phyloP scores from a whole-genome alignment of 2,329 filamentous ascomycete species.

The Pestalotiopsis sp. region DNA sequence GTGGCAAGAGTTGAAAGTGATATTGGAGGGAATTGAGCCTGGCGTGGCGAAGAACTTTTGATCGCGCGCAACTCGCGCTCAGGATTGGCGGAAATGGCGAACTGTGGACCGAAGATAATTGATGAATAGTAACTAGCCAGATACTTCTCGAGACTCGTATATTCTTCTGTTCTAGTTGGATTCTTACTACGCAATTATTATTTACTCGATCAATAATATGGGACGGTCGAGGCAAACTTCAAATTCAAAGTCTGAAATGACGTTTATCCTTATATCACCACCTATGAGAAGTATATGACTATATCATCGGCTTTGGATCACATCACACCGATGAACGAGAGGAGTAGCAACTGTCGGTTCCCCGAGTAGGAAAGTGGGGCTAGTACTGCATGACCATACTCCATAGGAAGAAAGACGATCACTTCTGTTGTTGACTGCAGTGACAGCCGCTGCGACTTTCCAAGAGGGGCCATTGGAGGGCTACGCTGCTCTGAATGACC shows the following conservation, averaged over 20 bases:
- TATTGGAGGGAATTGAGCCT: slow-evolving; percentile 44
- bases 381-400: neutral
- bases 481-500: neutral
- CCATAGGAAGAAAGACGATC: neutral
- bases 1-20: slow-evolving; percentile 44
- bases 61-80: neutral
- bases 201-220: too few species aligned
- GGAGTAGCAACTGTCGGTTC: neutral
- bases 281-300: too few species aligned
- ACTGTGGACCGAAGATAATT: too few species aligned
- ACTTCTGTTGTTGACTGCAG: neutral
- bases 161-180: too few species aligned
- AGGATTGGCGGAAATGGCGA: neutral
- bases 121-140: too few species aligned
- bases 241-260: too few species aligned
- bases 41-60: slow-evolving; percentile 25
- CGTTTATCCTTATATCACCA: too few species aligned
- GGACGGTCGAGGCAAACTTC: too few species aligned
- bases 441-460: neutral
- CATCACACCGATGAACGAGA: too few species aligned
- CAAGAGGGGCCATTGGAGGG: neutral
- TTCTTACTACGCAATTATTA: too few species aligned
- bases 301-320: too few species aligned
- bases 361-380: neutral
- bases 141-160: too few species aligned